phyloP scores from a whole-genome alignment of 176 grass and related monocot genomes.

The Echinochloa phyllopogon region DNA sequence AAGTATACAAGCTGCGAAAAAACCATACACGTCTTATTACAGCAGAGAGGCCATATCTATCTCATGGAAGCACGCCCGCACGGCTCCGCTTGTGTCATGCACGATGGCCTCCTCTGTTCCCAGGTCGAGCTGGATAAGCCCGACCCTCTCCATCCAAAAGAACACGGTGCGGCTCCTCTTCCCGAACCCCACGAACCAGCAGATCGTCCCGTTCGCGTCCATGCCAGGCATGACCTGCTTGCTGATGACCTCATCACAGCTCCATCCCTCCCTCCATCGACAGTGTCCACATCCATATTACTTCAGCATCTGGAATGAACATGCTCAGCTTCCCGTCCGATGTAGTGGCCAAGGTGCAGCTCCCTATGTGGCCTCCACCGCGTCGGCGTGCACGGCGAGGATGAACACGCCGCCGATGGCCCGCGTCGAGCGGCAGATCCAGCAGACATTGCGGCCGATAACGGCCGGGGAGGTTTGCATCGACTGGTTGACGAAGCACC shows the following conservation, averaged over 20 bases:
- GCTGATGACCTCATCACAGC: neutral
- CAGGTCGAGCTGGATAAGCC: neutral
- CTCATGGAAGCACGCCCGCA: neutral
- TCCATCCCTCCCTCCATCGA: neutral
- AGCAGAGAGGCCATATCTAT: neutral
- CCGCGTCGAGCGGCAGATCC: neutral
- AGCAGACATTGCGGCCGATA: neutral
- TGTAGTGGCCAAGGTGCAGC: neutral
- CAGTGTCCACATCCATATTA: slow-evolving; percentile 24
- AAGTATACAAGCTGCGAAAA: no score
- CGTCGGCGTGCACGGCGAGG: neutral
- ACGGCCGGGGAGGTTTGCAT: neutral
- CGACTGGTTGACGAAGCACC: neutral
- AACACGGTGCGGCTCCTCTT: neutral
- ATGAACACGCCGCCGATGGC: neutral
- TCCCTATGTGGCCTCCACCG: neutral
- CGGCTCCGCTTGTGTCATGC: no score
- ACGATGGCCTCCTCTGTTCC: neutral
- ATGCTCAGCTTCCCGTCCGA: neutral
- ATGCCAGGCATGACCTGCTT: neutral
- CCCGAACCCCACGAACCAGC: neutral
- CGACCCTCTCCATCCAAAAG: neutral
- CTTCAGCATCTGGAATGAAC: neutral
- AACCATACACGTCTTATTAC: neutral
- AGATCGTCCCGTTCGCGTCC: neutral